These are phyloP conservation scores for Artomyces pyxidatus DNA, from an alignment of 768 basidiomycete species.

Conservation along the genomic window DNA sequence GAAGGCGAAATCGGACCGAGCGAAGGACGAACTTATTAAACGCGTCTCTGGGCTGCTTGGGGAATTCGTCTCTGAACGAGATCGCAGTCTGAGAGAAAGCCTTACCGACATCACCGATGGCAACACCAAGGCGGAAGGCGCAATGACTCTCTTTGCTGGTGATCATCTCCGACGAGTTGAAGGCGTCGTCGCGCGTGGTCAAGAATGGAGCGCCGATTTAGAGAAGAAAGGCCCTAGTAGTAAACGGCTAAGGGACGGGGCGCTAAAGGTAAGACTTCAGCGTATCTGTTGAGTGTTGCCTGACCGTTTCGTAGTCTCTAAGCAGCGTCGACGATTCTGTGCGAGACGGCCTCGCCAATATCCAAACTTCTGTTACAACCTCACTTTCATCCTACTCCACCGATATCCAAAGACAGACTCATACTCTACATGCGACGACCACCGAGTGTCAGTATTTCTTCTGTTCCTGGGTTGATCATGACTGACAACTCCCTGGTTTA, in stretches of 20 bases:
- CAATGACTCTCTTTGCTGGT: constrained; percentile 37
- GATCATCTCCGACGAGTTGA: constrained; percentile 42
- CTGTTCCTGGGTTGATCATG: too few species aligned
- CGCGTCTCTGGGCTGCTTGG: constrained; percentile 66
- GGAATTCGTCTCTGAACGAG: constrained; percentile 61
- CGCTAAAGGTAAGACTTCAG: constrained; percentile 41
- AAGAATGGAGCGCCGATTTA: constrained; percentile 32
- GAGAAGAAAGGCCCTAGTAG: constrained; percentile 41
- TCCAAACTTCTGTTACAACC: constrained; percentile 35
- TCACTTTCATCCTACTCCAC: constrained; percentile 44
- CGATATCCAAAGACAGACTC: constrained; percentile 42
- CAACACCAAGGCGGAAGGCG: constrained; percentile 48
- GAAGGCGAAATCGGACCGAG: constrained; percentile 52
- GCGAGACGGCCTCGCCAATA: constrained; percentile 33
- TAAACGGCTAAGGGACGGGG: constrained; percentile 48
- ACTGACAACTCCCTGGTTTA: neutral
- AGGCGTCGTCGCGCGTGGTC: constrained; percentile 32
- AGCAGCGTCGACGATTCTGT: constrained; percentile 32
- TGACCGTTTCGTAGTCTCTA: constrained; percentile 29
- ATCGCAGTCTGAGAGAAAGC: constrained; percentile 53
- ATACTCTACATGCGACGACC: constrained; percentile 35
- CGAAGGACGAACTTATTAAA: constrained; percentile 67
- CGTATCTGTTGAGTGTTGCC: constrained; percentile 7
- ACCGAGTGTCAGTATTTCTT: constrained; percentile 33
- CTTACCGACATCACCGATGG: constrained; percentile 44